A percentile compares a stretch with the other conserved stretches of the same genome.
Conservation (phyloP, 345 rosid genomes). For the Citrus unshiu region DNA sequence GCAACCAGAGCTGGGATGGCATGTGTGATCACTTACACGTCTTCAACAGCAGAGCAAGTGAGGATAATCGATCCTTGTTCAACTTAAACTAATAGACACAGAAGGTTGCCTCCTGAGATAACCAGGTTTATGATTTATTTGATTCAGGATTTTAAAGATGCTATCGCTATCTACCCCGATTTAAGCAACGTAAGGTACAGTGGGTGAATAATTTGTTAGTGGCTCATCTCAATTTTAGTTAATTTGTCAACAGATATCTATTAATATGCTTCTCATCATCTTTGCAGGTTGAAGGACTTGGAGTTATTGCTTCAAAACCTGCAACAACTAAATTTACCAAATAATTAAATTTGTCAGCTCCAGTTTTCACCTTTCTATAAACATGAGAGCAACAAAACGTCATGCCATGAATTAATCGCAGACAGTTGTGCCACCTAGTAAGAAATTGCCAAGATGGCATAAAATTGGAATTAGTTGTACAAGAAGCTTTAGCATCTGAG, state of each 20-base stretch:
- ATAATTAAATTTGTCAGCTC: too few species aligned
- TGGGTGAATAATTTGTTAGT: neutral
- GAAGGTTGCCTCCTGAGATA: slow-evolving; percentile 8
- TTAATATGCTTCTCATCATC: neutral
- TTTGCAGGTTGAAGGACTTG: slow-evolving; percentile 54
- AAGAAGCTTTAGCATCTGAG: too few species aligned
- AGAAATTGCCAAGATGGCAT: too few species aligned
- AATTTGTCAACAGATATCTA: neutral
- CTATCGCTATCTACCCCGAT: slow-evolving; percentile 77
- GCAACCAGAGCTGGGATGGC: slow-evolving; percentile 91
- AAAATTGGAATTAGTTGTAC: too few species aligned
- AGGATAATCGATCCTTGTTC: neutral
- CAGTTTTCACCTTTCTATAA: too few species aligned
- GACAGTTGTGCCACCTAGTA: too few species aligned
- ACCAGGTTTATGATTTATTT: neutral
- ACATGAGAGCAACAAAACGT: too few species aligned
- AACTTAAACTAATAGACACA: neutral
- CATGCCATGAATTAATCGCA: too few species aligned
- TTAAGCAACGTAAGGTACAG: slow-evolving; percentile 63
- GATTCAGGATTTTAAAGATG: slow-evolving; percentile 74
- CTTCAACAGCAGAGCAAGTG: slow-evolving; percentile 93
- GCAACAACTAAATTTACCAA: too few species aligned
- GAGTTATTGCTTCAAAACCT: slow-evolving; percentile 44
- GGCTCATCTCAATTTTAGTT: neutral
- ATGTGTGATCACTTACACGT: slow-evolving; percentile 73